Evolutionary conservation across 2,329 filamentous ascomycete species (phyloP), one percentile per base, ranked within the genome.

Genomic region (Xylaria hypoxylon): DNA sequence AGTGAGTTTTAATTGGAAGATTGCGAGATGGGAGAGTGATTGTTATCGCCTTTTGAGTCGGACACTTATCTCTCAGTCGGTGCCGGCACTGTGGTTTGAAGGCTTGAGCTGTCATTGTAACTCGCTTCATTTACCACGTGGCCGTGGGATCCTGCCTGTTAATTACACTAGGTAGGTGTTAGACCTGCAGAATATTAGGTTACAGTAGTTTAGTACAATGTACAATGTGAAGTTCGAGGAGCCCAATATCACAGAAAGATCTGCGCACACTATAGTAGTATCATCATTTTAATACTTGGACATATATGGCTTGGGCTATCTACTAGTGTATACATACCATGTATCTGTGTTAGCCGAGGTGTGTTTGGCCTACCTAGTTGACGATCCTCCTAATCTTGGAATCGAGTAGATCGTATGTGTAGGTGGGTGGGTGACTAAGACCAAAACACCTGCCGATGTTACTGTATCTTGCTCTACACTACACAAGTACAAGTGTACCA

Each of bases 231-330:
- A n/a, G n/a, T n/a, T n/a, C n/a, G n/a, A n/a, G n/a, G n/a, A n/a
- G n/a, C n/a, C n/a, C n/a, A n/a, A n/a, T n/a, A n/a, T n/a, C n/a
- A 26, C 28, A 28, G 19, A 22, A 40, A 11, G 50, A 62, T 62
- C 31, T 40, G 13, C 40, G 33, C 5, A n/a, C n/a, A n/a, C n/a
- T n/a, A n/a, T n/a, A n/a, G n/a, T n/a, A 15, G 33, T 8, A 17
- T 17, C 22, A n/a, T 53, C n/a, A n/a, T n/a, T n/a, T n/a, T 26
- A 6, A 40, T n/a, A 40, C 51, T 40, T 53, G 33, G 8, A 57
- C n/a, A 40, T 45, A 47, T 47, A 10, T 50, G 31, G 44, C 50
- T 48, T 17, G 44, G 33, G 10, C 17, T 19, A 28, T 58, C 17
- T 24, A 8, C 31, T n/a, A n/a, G n/a, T n/a, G n/a, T n/a, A n/a